Base-by-base conservation (phyloP, 2,329 filamentous ascomycete species). In the Fusarium neocosmosporiellum region DNA sequence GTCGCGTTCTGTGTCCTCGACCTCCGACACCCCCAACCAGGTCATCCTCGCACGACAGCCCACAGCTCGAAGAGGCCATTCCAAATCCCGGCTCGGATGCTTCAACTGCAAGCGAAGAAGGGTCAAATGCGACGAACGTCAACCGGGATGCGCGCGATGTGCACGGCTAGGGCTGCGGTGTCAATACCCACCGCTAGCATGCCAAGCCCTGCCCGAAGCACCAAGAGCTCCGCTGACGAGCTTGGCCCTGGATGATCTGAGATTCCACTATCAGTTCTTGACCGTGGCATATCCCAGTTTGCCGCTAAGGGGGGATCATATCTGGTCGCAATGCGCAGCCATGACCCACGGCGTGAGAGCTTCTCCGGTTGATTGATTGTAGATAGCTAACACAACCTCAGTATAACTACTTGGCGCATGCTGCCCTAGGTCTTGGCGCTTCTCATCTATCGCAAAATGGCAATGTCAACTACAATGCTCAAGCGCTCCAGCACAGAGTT, bases 221-320 rank as follows among this genome's bases (percentile, higher is more conserved):
- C 68, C 73, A 27, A 64, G 57, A 33, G 39, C 58, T 18, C 58
- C 58, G 58, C 84, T 86, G 64, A 80, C 78, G 18, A 59, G 55
- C 24, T 33, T 59, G 55, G 34, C 36, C 29, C 74, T 83, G 18
- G 79, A 85, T 46, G 86, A 88, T 69, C 80, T 88, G 77, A 80
- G 84, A 9, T 86, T 87, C 70, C 87, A 87, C 67, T 85, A 87
- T 66, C 86, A 87, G 69, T 88, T 87, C 67, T 71, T 88, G 14
- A 78, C 84, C 1, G 76, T 81, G 2, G 86, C 85, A 6, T 81
- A 81, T 48, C 82, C 82, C 2, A 80, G 81, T 2, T 62, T 83
- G 10, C 83, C 82, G 7, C 65, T 84, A 1, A 69, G 72, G 18
- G 78, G 77, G 4, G 77, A 77, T 5, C 72, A 75, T 7, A 67